Evolutionary conservation across 108 stramenopile species (phyloP), one percentile per base, ranked within the genome.

Genomic region (Skeletonema tropicum): DNA sequence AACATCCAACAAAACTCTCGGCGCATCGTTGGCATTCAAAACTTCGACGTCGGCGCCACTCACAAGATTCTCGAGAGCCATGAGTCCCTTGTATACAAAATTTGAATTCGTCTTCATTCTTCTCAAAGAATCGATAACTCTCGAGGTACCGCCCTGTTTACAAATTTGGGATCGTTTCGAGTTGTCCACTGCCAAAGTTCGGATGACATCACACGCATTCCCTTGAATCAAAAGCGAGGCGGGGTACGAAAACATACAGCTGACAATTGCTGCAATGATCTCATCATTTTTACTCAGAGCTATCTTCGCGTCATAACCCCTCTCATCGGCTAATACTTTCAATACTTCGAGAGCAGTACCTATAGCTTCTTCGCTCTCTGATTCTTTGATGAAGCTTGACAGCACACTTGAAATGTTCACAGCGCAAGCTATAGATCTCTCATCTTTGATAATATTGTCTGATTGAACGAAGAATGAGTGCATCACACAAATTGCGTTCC

Each of bases 11-110:
- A 59, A 60, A 5, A 70, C 64, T 21, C 1, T 39, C 17, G 68
- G 57, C 19, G 57, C 15, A 29, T 59, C 39, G 29, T 59, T n/a
- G 1, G 33, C 68, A 19, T 58, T 25, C 8, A 80, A 64, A 32
- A 80, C 39, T 25, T 74, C 79, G 11, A 72, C 48, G 60, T 74
- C 69, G 6, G 72, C 61, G 7, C 73, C 73, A 70, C 62, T 74
- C 26, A 80, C 59, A 11, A 80, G 68, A 55, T 80, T 80, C 13
- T 73, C 45, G 14, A 80, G 68, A 35, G 79, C 58, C 30, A 57
- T 45, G 32, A 80, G 39, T 4, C 73, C 79, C 59, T 74, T 74
- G 64, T 73, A 74, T 11, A 63, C 57, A 38, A 69, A 67, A 59
- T 48, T 17, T 26, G 66, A 62, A 66, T 80, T 69, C 57, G 23